phyloP scores from a whole-genome alignment of 1,284 basidiomycete genomes.

The Sporisorium reilianum region DNA sequence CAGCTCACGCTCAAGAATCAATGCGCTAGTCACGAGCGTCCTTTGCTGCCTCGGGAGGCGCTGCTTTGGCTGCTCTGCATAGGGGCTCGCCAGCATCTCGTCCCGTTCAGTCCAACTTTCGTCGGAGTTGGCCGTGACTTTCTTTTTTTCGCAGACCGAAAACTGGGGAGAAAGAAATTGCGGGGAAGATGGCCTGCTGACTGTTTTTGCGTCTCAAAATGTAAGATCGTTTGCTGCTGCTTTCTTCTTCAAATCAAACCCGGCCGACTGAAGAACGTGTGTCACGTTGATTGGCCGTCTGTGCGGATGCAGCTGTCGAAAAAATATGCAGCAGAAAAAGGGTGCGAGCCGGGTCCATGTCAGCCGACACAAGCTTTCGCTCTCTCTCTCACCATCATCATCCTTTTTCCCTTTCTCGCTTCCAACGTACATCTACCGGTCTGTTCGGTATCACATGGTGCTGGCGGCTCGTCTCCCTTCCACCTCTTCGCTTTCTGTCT shows the following conservation, averaged over 20 bases:
- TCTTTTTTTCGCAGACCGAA: no score
- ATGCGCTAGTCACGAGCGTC: no score
- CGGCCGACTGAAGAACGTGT: constrained; percentile 14
- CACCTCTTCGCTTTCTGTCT: background rate
- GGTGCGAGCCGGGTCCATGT: constrained; percentile 23
- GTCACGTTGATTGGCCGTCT: background rate
- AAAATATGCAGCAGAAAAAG: constrained; percentile 8
- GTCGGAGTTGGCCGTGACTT: background rate
- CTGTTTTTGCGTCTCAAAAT: background rate
- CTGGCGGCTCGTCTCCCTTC: constrained; percentile 15
- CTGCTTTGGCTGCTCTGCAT: no score
- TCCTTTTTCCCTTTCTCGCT: constrained; percentile 1
- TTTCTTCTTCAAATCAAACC: background rate
- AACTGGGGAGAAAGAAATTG: background rate
- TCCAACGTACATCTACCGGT: constrained; percentile 16
- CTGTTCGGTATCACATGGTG: constrained; percentile 28
- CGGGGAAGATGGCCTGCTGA: constrained; percentile 3
- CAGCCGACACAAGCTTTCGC: constrained; percentile 20
- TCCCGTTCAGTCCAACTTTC: background rate
- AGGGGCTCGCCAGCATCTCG: background rate
- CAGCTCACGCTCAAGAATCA: no score
- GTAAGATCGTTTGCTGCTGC: background rate
- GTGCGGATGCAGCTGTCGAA: background rate
- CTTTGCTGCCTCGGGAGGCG: no score
- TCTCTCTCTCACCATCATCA: background rate